Evolutionary conservation across 129 eudicot genomes (phyloP), one percentile per base, ranked within the genome.

Genomic region (Chrysanthemum seticuspe): DNA sequence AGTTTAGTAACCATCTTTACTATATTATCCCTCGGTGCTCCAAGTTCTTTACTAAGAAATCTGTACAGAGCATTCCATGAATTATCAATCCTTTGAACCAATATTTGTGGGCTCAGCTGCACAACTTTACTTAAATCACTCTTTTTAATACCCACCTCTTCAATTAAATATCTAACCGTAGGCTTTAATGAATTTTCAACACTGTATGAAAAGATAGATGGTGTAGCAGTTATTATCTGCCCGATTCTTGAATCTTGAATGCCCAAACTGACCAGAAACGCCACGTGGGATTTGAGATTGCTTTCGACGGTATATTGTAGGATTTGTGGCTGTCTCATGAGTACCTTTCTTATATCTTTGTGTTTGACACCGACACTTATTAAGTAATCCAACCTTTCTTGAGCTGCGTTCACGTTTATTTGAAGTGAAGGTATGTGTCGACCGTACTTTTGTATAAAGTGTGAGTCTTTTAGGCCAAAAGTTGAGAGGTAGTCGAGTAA

Each of bases 1-100:
- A 36, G 99, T 61, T 90, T 94, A 0, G 83, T 83, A 53, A 94
- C 96, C 99, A 94, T 94, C 76, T 94, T 90, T 65, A 94, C 99
- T 13, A 90, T 85, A 83, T 76, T 88, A 45, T 85, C 91, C 81
- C 91, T 83, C 6, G 99, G 96, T 63, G 97, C 97, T 62, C 85
- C 93, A 80, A 94, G 81, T 78, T 94, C 99, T 53, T 86, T 88
- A 5, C 84, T 79, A 49, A 94, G 88, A 56, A 94, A 94, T 48
- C 64, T 80, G 44, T 82, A 80, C 65, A 97, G 85, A 58, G 90
- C 49, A 48, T 69, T 94, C 99, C 99, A 90, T 5, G 97, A 78
- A 80, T 70, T 88, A 68, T 94, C 97, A 47, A 90, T 87, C 61
- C 97, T 75, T 72, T 86, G 93, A 78, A 86, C 97, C 78, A 94